Evolutionary conservation across 495 filamentous ascomycete genomes (phyloP).

Genomic region (Hyaloscypha hepaticicola): DNA sequence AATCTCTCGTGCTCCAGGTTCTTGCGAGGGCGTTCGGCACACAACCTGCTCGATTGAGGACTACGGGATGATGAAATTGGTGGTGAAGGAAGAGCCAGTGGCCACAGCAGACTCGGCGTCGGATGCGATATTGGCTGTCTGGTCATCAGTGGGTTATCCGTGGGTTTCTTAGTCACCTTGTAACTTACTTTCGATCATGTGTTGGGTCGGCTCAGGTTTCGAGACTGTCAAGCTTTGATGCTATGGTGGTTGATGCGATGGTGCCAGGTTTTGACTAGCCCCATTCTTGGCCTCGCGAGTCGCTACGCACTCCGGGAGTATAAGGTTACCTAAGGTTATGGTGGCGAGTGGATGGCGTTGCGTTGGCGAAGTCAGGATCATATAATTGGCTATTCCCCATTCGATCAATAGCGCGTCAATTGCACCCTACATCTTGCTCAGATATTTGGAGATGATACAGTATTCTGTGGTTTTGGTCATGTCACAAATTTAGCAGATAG

Average conservation of each 20-base stretch:
- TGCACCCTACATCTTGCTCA: too few relatives aligned
- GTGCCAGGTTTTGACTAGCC: too few relatives aligned
- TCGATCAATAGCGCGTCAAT: too few relatives aligned
- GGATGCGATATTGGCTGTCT: conserved; percentile 14
- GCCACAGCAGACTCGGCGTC: conserved; percentile 12
- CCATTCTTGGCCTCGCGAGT: too few relatives aligned
- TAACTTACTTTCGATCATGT: conserved; percentile 16
- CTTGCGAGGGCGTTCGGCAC: conserved; percentile 8
- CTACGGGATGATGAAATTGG: conserved; percentile 16
- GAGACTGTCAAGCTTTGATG: conserved; percentile 14
- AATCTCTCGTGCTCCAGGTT: conserved; percentile 7
- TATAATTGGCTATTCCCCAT: too few relatives aligned
- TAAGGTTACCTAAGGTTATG: too few relatives aligned
- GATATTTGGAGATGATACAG: too few relatives aligned
- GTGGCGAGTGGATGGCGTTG: too few relatives aligned
- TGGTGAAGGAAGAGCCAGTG: conserved; percentile 7
- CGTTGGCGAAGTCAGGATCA: too few relatives aligned
- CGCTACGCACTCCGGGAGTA: too few relatives aligned
- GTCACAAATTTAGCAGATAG: too few relatives aligned
- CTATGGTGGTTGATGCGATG: conserved; percentile 3
- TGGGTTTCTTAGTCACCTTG: conserved; percentile 17
- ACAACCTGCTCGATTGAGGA: conserved; percentile 22
- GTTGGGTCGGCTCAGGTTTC: conserved; percentile 1
- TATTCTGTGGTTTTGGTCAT: too few relatives aligned
- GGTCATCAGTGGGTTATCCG: conserved; percentile 12